phyloP scores from a whole-genome alignment of 192 early-diverging fungal species.

The Chytriomyces confervae region DNA sequence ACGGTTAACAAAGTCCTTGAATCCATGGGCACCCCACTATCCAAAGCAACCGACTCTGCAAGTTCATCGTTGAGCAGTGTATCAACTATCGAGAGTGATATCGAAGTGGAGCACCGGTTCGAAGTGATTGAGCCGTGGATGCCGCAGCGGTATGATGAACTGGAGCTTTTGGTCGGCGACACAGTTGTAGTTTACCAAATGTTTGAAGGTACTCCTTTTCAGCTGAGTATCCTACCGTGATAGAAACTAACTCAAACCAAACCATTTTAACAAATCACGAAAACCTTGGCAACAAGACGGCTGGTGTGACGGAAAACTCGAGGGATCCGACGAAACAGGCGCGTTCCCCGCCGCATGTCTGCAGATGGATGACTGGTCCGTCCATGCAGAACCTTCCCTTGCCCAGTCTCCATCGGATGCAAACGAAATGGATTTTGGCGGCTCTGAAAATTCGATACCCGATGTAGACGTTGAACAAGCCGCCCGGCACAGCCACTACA shows the following conservation, averaged over 20 bases:
- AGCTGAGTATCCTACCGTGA: too few species aligned
- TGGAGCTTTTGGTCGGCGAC: slow-evolving; percentile 29
- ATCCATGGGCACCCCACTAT: background rate
- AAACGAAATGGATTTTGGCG: background rate
- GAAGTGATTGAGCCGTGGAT: slow-evolving; percentile 25
- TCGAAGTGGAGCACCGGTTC: background rate
- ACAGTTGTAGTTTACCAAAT: slow-evolving; percentile 28
- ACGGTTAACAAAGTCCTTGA: too few species aligned
- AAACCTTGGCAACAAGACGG: background rate
- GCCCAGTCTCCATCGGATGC: background rate
- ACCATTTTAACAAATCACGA: background rate
- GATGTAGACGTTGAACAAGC: background rate
- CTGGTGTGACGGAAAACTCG: slow-evolving; percentile 25
- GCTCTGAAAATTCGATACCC: background rate
- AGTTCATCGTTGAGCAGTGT: background rate
- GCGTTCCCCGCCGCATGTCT: slow-evolving; percentile 21
- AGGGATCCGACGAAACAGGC: slow-evolving; percentile 27
- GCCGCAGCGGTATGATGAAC: slow-evolving; percentile 34
- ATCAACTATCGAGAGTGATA: background rate
- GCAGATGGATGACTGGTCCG: background rate
- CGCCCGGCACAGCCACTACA: background rate
- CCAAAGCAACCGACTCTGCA: background rate
- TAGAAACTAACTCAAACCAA: background rate
- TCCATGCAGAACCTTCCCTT: background rate
- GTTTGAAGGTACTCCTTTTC: background rate